Conservation (phyloP, 2,329 filamentous ascomycete genomes). For the Diplodia intermedia region DNA sequence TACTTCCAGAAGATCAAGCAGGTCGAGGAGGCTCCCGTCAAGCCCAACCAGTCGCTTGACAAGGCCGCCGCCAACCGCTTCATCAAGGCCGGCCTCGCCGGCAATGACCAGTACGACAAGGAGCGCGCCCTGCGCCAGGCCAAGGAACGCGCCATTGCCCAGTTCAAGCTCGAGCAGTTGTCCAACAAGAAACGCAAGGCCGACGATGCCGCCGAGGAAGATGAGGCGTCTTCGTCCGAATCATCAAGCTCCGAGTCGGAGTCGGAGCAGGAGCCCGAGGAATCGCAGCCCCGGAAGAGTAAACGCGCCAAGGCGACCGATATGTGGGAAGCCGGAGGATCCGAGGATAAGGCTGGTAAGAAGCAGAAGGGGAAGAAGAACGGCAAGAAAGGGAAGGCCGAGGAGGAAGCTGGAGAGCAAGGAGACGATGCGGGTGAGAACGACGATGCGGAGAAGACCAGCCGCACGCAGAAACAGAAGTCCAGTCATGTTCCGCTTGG, state of each 20-base stretch:
- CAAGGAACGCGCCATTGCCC: constrained; percentile 46
- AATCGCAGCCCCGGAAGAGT: constrained; percentile 31
- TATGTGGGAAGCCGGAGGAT: constrained; percentile 28
- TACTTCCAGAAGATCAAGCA: constrained; percentile 93
- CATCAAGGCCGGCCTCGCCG: constrained; percentile 76
- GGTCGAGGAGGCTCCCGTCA: constrained; percentile 68
- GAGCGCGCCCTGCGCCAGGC: constrained; percentile 48
- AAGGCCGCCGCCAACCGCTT: constrained; percentile 81
- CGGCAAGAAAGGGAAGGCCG: constrained; percentile 8
- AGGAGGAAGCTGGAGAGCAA: background rate
- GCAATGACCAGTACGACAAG: constrained; percentile 55
- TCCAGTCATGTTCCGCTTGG: constrained; percentile 31
- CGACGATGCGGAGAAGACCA: background rate
- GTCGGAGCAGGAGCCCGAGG: constrained; percentile 34
- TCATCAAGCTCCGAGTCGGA: constrained; percentile 14
- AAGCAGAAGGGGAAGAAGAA: constrained; percentile 13
- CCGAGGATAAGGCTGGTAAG: constrained; percentile 8
- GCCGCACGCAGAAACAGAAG: constrained; percentile 26
- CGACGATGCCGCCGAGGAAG: constrained; percentile 35
- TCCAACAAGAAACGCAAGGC: constrained; percentile 43
- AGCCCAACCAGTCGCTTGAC: constrained; percentile 65
- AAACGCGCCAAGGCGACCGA: constrained; percentile 31
- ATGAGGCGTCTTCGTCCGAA: background rate
- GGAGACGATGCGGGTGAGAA: background rate
- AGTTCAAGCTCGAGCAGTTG: constrained; percentile 47